phyloP scores from a whole-genome alignment of 257 asterid genomes.

The Nicotiana noctiflora region DNA sequence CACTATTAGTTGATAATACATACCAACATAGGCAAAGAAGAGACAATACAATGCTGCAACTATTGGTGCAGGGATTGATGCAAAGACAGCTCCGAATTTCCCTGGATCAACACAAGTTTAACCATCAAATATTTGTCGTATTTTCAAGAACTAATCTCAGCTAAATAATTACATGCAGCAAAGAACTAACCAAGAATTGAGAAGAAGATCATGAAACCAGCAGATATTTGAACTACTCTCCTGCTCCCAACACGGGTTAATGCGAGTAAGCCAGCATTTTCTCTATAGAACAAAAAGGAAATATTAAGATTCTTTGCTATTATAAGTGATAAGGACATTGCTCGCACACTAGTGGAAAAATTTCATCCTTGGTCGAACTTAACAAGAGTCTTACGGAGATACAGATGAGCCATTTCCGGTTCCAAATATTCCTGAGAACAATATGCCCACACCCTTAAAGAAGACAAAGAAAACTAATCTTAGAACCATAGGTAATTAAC shows the following conservation, averaged over 20 bases:
- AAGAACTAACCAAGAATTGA: constrained; percentile 63
- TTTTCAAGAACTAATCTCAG: neutral
- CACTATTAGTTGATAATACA: constrained; percentile 4
- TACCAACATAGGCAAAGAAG: constrained; percentile 93
- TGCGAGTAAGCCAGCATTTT: constrained; percentile 89
- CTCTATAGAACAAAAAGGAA: constrained; percentile 34
- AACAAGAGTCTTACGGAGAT: constrained; percentile 56
- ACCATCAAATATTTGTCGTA: neutral
- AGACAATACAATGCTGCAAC: constrained; percentile 86
- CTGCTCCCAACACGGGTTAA: constrained; percentile 90
- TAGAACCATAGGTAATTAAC: neutral
- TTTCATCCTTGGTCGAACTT: neutral
- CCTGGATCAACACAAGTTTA: constrained; percentile 30
- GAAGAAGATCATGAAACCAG: constrained; percentile 96
- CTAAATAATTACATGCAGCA: neutral
- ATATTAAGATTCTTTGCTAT: neutral
- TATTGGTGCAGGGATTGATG: constrained; percentile 91
- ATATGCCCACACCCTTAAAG: constrained; percentile 70
- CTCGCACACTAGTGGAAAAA: neutral
- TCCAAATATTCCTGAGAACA: constrained; percentile 78
- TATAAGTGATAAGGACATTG: neutral
- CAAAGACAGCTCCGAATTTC: constrained; percentile 95
- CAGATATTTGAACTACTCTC: constrained; percentile 85
- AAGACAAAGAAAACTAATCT: neutral
- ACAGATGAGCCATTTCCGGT: constrained; percentile 90